phyloP scores from a whole-genome alignment of 1,284 basidiomycete genomes.

The Moesziomyces globuligerus region DNA sequence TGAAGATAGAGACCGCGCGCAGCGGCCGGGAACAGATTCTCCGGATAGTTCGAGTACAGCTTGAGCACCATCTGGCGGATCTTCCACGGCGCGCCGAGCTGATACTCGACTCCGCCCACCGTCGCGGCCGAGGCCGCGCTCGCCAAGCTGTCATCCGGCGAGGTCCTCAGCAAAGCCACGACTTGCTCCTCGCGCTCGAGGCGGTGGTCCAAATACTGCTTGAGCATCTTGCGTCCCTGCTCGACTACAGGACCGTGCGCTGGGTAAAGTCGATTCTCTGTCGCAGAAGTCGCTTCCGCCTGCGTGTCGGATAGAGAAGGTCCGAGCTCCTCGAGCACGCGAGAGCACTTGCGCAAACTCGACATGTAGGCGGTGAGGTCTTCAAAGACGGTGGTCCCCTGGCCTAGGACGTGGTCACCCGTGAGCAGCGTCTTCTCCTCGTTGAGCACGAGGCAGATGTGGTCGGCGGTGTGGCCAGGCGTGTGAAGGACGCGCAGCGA shows the following conservation, averaged over 20 bases:
- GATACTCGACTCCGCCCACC: conserved; percentile 8
- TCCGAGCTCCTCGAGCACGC: conserved; percentile 64
- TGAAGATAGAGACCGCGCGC: conserved; percentile 78
- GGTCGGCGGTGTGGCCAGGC: conserved; percentile 91
- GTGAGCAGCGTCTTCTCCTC: conserved; percentile 77
- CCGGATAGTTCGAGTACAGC: conserved; percentile 76
- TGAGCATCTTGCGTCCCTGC: conserved; percentile 73
- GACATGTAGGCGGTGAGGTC: conserved; percentile 80
- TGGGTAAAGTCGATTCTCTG: conserved; percentile 75
- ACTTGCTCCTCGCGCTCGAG: conserved; percentile 84
- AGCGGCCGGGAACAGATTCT: conserved; percentile 79
- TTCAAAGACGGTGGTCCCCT: conserved; percentile 89
- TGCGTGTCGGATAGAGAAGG: conserved; percentile 1
- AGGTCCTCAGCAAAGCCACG: conserved; percentile 71
- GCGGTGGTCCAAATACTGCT: conserved; percentile 82
- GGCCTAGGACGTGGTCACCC: conserved; percentile 88
- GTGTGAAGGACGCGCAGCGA: conserved; percentile 77
- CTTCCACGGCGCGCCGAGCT: conserved; percentile 48
- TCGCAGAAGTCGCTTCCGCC: conserved; percentile 13
- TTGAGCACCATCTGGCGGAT: conserved; percentile 55
- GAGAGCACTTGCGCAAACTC: conserved; percentile 76
- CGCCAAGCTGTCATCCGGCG: conserved; percentile 68
- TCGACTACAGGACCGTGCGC: conserved; percentile 84
- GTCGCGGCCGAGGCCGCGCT: conserved; percentile 7
- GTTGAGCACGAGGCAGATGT: conserved; percentile 72